Percentiles rank a stretch among this genome's conserved stretches.
Conservation (phyloP, 345 rosid genomes). For the Populus simonii region DNA sequence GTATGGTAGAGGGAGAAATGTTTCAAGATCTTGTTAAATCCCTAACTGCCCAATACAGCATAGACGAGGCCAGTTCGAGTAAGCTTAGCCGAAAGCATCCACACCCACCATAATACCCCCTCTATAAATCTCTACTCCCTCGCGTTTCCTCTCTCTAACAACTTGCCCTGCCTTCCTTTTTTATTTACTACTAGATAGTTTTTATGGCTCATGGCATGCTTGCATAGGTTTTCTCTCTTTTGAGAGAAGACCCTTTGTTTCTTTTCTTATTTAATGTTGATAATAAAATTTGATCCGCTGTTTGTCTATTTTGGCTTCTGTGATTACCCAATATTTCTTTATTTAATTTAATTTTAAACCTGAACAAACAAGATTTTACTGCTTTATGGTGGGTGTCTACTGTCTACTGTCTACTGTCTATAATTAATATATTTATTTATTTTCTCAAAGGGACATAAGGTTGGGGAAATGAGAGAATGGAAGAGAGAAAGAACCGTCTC, state of each 20-base stretch:
- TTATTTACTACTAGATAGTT: conserved; percentile 19
- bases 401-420: background rate
- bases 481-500: conserved; percentile 47
- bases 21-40: conserved; percentile 9
- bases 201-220: background rate
- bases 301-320: background rate
- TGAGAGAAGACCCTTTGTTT: background rate
- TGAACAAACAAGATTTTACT: background rate
- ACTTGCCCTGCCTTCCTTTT: conserved; percentile 35
- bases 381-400: background rate
- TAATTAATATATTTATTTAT: background rate
- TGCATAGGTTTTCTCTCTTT: background rate
- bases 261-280: background rate
- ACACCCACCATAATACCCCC: conserved; percentile 22
- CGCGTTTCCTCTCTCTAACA: conserved; percentile 32
- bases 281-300: background rate
- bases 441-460: conserved; percentile 8
- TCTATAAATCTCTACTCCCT: conserved; percentile 24
- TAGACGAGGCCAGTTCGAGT: conserved; percentile 46
- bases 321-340: background rate
- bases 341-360: background rate
- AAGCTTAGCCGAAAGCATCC: conserved; percentile 50
- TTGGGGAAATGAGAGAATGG: background rate
- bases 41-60: conserved; percentile 43
- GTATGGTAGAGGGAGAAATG: conserved; percentile 1